phyloP scores from a whole-genome alignment of 192 early-diverging fungal genomes.

The Umbelopsis ramanniana region DNA sequence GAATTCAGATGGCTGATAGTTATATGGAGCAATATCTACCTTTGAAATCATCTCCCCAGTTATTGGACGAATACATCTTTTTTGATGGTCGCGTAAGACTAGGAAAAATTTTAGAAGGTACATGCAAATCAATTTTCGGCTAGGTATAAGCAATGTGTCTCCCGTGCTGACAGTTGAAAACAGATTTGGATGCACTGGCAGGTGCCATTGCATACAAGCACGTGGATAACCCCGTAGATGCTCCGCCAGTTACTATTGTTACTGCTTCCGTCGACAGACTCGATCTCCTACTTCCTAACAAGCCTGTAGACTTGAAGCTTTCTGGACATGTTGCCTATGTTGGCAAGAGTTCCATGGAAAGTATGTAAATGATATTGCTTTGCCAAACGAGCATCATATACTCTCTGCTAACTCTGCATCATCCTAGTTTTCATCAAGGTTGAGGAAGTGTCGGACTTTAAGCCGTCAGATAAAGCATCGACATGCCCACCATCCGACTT shows the following conservation, averaged over 20 bases:
- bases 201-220: constrained; percentile 82
- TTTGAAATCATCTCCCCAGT: constrained; percentile 71
- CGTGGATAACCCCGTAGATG: constrained; percentile 37
- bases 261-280: constrained; percentile 91
- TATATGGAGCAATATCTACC: constrained; percentile 81
- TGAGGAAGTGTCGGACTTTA: constrained; percentile 49
- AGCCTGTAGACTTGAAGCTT: constrained; percentile 76
- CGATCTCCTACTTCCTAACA: constrained; percentile 70
- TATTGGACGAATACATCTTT: constrained; percentile 84
- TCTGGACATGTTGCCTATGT: constrained; percentile 85
- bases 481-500: constrained; percentile 18
- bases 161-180: neutral
- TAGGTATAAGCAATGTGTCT: neutral
- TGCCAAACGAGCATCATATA: no score
- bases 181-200: constrained; percentile 81
- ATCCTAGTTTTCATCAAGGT: constrained; percentile 66
- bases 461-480: constrained; percentile 18
- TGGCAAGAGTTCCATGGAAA: constrained; percentile 94
- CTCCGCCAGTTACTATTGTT: constrained; percentile 74
- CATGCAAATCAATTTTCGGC: neutral
- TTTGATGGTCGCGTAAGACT: constrained; percentile 73
- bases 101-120: constrained; percentile 83
- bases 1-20: constrained; percentile 59
- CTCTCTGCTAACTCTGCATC: neutral
- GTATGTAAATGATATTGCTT: constrained; percentile 26